phyloP scores from a whole-genome alignment of 2,329 filamentous ascomycete species.

The Aspergillus persii region DNA sequence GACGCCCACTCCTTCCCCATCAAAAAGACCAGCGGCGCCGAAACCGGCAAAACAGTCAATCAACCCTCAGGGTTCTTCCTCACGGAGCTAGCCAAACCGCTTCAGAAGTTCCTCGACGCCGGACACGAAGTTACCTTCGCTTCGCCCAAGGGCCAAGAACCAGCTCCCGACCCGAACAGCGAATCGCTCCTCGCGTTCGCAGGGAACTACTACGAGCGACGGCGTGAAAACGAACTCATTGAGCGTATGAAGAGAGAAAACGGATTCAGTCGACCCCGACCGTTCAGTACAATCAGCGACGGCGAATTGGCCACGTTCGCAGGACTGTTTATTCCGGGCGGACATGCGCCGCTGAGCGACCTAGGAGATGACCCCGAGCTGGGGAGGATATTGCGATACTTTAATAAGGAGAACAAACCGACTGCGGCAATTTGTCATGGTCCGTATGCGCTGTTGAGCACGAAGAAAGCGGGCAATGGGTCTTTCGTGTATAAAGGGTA shows the following conservation, averaged over 20 bases:
- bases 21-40: slow-evolving; percentile 25
- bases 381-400: slow-evolving; percentile 43
- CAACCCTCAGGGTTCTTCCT: slow-evolving; percentile 40
- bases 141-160: slow-evolving; percentile 44
- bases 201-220: slow-evolving; percentile 47
- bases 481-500: slow-evolving; percentile 48
- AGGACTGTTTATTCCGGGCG: slow-evolving; percentile 47
- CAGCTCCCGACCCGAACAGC: slow-evolving; percentile 43
- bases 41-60: slow-evolving; percentile 23
- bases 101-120: slow-evolving; percentile 35
- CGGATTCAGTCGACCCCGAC: slow-evolving; percentile 39
- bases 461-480: slow-evolving; percentile 34
- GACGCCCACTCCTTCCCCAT: slow-evolving; percentile 42
- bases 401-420: slow-evolving; percentile 42
- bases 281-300: slow-evolving; percentile 41
- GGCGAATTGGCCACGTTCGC: slow-evolving; percentile 39
- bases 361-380: slow-evolving; percentile 43
- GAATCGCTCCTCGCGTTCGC: slow-evolving; percentile 43
- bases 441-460: slow-evolving; percentile 46
- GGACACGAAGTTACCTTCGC: slow-evolving; percentile 47
- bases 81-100: slow-evolving; percentile 40
- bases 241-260: slow-evolving; percentile 48
- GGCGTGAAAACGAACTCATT: slow-evolving; percentile 41
- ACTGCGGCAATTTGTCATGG: slow-evolving; percentile 50
- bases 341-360: slow-evolving; percentile 46